These are phyloP conservation scores for Psilocybe cyanescens DNA, from an alignment of 768 basidiomycete genomes.

Conservation along the genomic window DNA sequence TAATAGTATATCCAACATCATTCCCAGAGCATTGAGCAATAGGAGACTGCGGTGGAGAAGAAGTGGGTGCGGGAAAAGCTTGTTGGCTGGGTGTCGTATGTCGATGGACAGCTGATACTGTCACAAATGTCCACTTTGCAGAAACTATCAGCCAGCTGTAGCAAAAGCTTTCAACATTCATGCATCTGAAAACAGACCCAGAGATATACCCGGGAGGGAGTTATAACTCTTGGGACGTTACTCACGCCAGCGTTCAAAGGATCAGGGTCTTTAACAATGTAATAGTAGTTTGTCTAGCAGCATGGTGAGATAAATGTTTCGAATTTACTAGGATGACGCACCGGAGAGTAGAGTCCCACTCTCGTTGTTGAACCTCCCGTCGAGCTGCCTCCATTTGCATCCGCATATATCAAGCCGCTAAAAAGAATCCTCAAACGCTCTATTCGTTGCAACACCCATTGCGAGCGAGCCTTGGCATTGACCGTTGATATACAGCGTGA, in stretches of 20 bases:
- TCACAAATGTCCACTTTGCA: slow-evolving; percentile 25
- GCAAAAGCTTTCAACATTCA: too few relatives aligned
- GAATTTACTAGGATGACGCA: slow-evolving; percentile 4
- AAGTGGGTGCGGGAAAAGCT: slow-evolving; percentile 24
- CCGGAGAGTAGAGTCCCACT: slow-evolving; percentile 31
- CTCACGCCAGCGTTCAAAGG: slow-evolving; percentile 22
- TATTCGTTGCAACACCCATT: slow-evolving; percentile 1
- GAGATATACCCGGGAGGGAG: slow-evolving; percentile 1
- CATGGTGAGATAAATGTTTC: background rate
- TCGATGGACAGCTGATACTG: slow-evolving; percentile 19
- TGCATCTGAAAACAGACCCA: background rate
- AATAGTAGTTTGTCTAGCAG: slow-evolving; percentile 20
- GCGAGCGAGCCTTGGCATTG: slow-evolving; percentile 19
- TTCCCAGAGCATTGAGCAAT: slow-evolving; percentile 23
- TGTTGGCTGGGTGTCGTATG: slow-evolving; percentile 24
- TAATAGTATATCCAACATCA: slow-evolving; percentile 25
- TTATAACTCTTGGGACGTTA: slow-evolving; percentile 17
- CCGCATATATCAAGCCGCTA: slow-evolving; percentile 30
- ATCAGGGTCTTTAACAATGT: slow-evolving; percentile 20
- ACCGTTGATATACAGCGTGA: slow-evolving; percentile 25
- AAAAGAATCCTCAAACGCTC: slow-evolving; percentile 19
- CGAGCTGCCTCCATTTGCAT: slow-evolving; percentile 28
- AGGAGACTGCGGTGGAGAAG: slow-evolving; percentile 21
- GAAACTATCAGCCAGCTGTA: slow-evolving; percentile 11
- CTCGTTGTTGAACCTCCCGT: slow-evolving; percentile 26